Conservation (phyloP, 148 eudicot genomes). For the Silene latifolia region DNA sequence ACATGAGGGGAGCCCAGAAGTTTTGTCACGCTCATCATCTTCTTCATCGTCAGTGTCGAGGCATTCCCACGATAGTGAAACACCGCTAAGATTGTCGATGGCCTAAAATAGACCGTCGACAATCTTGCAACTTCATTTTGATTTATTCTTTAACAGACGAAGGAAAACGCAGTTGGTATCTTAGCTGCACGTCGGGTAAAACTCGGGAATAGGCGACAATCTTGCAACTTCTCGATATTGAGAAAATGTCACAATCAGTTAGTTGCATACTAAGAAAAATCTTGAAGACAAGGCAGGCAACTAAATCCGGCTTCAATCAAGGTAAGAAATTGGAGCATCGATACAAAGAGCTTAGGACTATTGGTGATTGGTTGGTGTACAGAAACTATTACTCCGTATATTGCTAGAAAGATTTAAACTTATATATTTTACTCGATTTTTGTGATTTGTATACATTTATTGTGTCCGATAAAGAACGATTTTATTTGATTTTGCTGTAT, state of each 20-base stretch:
- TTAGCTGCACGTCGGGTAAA: background rate
- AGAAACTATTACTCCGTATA: background rate
- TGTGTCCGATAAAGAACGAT: background rate
- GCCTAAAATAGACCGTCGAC: slow-evolving; percentile 1
- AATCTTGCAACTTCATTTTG: background rate
- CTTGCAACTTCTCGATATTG: background rate
- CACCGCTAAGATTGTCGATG: slow-evolving; percentile 29
- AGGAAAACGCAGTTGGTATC: background rate
- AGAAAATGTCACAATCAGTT: background rate
- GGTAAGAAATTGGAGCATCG: background rate
- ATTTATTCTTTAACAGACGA: background rate
- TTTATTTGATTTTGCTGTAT: background rate
- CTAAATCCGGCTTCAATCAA: background rate
- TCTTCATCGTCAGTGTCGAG: slow-evolving; percentile 17
- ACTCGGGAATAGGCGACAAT: background rate
- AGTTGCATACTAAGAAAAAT: background rate
- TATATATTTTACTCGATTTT: background rate
- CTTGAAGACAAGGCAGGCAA: background rate
- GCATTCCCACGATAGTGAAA: slow-evolving; percentile 29
- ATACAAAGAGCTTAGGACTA: background rate
- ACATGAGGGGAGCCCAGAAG: slow-evolving; percentile 12
- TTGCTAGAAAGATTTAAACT: background rate
- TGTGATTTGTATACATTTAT: background rate
- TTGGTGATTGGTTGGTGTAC: background rate
- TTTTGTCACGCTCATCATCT: slow-evolving; percentile 18